These are phyloP conservation scores for Neofusicoccum sp. DNA, from an alignment of 2,329 filamentous ascomycete species.

Conservation along the genomic window DNA sequence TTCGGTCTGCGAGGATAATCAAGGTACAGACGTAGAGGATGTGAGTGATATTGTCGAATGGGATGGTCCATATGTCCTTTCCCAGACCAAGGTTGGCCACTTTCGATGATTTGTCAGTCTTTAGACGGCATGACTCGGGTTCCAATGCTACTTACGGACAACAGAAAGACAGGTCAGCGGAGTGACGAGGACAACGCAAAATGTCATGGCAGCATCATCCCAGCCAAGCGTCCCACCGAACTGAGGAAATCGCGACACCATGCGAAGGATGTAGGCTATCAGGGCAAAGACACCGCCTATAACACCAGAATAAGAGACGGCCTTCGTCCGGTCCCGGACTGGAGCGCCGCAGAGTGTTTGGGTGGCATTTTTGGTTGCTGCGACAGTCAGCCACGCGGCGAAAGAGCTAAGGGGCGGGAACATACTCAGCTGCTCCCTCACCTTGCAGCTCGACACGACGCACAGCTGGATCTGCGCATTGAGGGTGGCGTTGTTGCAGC, in stretches of 20 bases:
- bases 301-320: conserved; percentile 37
- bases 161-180: conserved; percentile 29
- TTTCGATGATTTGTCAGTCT: not conserved
- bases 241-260: conserved; percentile 37
- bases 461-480: conserved; percentile 27
- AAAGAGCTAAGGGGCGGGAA: not conserved
- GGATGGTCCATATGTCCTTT: conserved; percentile 55
- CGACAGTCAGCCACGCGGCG: conserved; percentile 5
- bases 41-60: conserved; percentile 45
- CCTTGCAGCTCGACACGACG: conserved; percentile 28
- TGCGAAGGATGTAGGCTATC: conserved; percentile 37
- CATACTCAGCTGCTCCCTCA: conserved; percentile 33
- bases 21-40: conserved; percentile 39
- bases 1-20: not conserved
- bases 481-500: conserved; percentile 27
- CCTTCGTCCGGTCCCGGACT: conserved; percentile 38
- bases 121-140: conserved; percentile 5
- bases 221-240: conserved; percentile 41
- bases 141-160: conserved; percentile 6
- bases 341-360: conserved; percentile 37
- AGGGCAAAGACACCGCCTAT: conserved; percentile 38
- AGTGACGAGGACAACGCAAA: conserved; percentile 39
- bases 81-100: conserved; percentile 48
- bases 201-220: conserved; percentile 43
- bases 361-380: conserved; percentile 46